Base-by-base conservation (phyloP, 2,329 filamentous ascomycete species). In the Westerdykella aurantiaca region DNA sequence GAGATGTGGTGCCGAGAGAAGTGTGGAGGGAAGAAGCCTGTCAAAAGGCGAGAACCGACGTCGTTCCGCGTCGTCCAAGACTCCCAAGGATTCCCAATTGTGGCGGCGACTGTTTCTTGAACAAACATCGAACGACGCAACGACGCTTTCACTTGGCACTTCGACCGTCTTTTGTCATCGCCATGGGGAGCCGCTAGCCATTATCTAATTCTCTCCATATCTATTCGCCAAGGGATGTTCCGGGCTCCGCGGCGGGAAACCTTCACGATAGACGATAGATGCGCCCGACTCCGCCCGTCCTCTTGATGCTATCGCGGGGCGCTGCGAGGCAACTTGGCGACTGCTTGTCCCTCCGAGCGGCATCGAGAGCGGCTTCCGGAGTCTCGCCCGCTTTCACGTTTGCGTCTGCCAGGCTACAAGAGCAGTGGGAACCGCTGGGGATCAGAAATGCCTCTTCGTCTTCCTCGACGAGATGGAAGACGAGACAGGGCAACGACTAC, bases 381-480 rank as follows among this genome's bases (percentile, higher is more conserved):
- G 35, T 48, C 6, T 55, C 53, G 35, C 35, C 53, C 42, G 51
- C 53, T 31, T 33, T 43, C n/a, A 48, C 42, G 49, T 56, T 16
- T 43, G 42, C 13, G 50, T 50, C 39, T 39, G 45, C 10, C 14
- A 43, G 17, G 29, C 43, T 43, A 39, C 11, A 39, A 45, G 21
- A 42, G 10, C 39, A 18, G 35, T 38, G 41, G 43, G 49, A 16
- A 23, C 38, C 17, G 17, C 40, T 17, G 33, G 16, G 13, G n/a
- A 34, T 41, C 33, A 51, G 58, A 31, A 37, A 50, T 44, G 45
- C 60, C 12, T 66, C 66, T 22, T 68, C 69, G 23, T 64, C 63
- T 0, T 89, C 87, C 2, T 88, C 83, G 1, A 86, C 79, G 40
- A 75, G 82, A 67, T 98, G 93, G 93, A 88, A 88, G 65, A 76